Percentiles rank a stretch among this genome's conserved stretches.
phyloP scores from a whole-genome alignment of 345 rosid species.

The Excoecaria agallocha region DNA sequence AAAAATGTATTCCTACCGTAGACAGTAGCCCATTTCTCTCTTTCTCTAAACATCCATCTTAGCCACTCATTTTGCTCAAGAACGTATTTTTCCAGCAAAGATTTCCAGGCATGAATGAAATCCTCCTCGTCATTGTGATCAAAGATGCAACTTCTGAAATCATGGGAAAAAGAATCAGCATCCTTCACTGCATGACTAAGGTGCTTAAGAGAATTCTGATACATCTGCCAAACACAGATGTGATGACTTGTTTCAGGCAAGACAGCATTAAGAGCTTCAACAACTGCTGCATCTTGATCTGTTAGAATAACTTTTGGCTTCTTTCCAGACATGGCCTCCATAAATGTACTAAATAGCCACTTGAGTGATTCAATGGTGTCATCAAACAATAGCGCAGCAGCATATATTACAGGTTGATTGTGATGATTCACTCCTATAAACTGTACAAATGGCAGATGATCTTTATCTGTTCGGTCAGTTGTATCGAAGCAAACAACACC shows the following conservation, averaged over 20 bases:
- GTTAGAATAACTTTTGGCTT: slow-evolving; percentile 39
- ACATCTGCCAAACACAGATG: slow-evolving; percentile 36
- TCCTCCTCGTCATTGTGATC: slow-evolving; percentile 33
- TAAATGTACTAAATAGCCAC: slow-evolving; percentile 34
- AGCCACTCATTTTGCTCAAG: slow-evolving; percentile 39
- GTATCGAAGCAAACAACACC: slow-evolving; percentile 41
- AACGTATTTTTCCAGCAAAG: slow-evolving; percentile 25
- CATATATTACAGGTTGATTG: slow-evolving; percentile 32
- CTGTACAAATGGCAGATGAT: slow-evolving; percentile 34
- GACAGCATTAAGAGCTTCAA: slow-evolving; percentile 31
- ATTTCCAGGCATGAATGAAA: slow-evolving; percentile 32
- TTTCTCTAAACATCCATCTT: slow-evolving; percentile 34
- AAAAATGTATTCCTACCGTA: slow-evolving; percentile 27
- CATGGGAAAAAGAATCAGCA: slow-evolving; percentile 20
- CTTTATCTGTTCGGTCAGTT: slow-evolving; percentile 26
- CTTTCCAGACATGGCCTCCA: slow-evolving; percentile 38
- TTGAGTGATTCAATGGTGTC: slow-evolving; percentile 37
- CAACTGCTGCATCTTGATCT: slow-evolving; percentile 37
- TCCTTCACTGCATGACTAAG: slow-evolving; percentile 22
- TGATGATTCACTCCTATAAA: slow-evolving; percentile 41
- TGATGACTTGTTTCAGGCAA: slow-evolving; percentile 34
- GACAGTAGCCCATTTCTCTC: slow-evolving; percentile 30
- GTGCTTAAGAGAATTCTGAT: slow-evolving; percentile 36
- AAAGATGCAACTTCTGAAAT: slow-evolving; percentile 32
- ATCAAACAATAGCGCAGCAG: slow-evolving; percentile 37